Evolutionary conservation across 2,329 filamentous ascomycete species (phyloP), one percentile per base, ranked within the genome.

Genomic region (Ceratocystis huliohia): DNA sequence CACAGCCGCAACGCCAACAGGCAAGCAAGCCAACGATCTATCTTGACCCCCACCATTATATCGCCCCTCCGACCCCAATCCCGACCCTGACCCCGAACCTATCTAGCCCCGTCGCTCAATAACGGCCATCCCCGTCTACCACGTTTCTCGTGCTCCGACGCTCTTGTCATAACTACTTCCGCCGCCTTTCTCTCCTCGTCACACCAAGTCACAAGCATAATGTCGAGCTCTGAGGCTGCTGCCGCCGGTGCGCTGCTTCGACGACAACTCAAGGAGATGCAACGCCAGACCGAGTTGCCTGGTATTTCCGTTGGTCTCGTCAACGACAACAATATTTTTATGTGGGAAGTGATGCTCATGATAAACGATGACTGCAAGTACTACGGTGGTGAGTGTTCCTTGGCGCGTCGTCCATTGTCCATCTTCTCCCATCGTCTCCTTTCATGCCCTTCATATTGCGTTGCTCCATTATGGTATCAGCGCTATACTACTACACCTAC

Each of bases 311-410:
- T 91, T 72, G 94, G 94, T 0, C 80, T 99, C 56, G 86, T 92
- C 64, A 86, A 87, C 72, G 89, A 88, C 75, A 88, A 79, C 77
- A 96, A 96, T 74, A 86, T 97, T 8, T 96, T 96, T 71, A 89
- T 96, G 79, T 99, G 94, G 94, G 92, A 97, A 76, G 91, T 97
- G 22, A 96, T 96, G 89, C 84, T 99, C 69, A 97, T 99, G 93
- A 93, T 97, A 70, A 91, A 85, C 69, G 92, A 96, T 72, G 91
- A 96, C 74, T 92, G 89, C 77, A 93, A 92, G 77, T 89, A 89
- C 76, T 96, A 96, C 72, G 92, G 92, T 72, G 92, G 92, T 93
- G 78, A 67, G 84, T 77, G 44, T 62, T 5, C 46, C 6, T 45
- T 33, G 3, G 45, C 59, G 10, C 33, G 22, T n/a, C 20, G 7